Evolutionary conservation across 2,329 filamentous ascomycete species (phyloP).

Genomic region (Myriosclerotinia duriaeana): DNA sequence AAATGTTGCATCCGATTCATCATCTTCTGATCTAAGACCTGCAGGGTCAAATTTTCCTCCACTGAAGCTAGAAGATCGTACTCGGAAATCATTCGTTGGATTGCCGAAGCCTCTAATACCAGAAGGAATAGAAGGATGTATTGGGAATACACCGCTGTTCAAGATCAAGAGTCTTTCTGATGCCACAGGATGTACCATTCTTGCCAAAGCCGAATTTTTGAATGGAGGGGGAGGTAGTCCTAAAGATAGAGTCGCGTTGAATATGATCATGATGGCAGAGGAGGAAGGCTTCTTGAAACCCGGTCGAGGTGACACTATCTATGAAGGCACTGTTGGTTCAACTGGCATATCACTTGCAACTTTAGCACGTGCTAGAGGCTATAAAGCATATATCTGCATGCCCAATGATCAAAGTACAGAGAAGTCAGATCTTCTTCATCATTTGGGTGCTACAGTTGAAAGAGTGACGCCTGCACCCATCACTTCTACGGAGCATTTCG

Average conservation of each 20-base stretch:
- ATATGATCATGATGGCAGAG: conserved; percentile 84
- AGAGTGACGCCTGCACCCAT: conserved; percentile 89
- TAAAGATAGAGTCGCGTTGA: conserved; percentile 91
- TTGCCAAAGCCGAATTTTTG: conserved; percentile 94
- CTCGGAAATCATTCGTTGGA: conserved; percentile 42
- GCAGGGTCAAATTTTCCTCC: conserved; percentile 42
- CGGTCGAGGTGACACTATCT: conserved; percentile 85
- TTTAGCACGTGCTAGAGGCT: conserved; percentile 82
- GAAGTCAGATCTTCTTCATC: conserved; percentile 84
- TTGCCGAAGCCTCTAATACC: conserved; percentile 49
- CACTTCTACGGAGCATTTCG: conserved; percentile 88
- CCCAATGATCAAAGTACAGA: conserved; percentile 85
- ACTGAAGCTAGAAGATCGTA: conserved; percentile 57
- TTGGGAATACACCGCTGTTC: conserved; percentile 89
- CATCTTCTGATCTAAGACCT: conserved; percentile 31
- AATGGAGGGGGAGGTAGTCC: conserved; percentile 93
- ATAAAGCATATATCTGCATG: conserved; percentile 96
- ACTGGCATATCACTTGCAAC: conserved; percentile 94
- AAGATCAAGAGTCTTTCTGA: conserved; percentile 81
- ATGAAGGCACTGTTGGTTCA: conserved; percentile 94
- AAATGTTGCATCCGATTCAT: conserved; percentile 21
- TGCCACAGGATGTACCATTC: conserved; percentile 82
- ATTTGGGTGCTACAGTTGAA: conserved; percentile 90
- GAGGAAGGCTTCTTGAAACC: conserved; percentile 72
- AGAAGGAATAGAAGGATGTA: conserved; percentile 84